phyloP scores from a whole-genome alignment of 352 stramenopile species.

The Thalassiosira mediterranea region DNA sequence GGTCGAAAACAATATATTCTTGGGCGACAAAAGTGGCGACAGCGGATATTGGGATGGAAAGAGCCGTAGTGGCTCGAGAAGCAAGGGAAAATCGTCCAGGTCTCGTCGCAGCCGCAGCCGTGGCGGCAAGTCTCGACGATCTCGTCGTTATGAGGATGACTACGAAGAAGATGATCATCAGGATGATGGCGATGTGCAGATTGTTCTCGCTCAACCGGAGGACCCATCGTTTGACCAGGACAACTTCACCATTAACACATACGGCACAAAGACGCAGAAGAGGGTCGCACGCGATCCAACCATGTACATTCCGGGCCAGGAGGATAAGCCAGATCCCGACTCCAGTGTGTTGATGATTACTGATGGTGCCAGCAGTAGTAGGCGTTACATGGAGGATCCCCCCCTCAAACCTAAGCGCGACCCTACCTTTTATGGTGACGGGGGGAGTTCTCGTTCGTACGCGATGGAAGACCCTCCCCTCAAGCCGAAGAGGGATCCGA shows the following conservation, averaged over 20 bases:
- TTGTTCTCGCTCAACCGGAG: constrained; percentile 2
- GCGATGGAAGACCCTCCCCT: constrained; percentile 40
- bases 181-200: too few species aligned
- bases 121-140: not conserved
- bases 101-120: not conserved
- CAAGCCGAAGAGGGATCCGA: constrained; percentile 49
- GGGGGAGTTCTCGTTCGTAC: too few species aligned
- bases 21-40: not conserved
- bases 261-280: not conserved
- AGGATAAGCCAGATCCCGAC: constrained; percentile 23
- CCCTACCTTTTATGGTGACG: constrained; percentile 51
- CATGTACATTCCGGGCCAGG: constrained; percentile 27
- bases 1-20: constrained; percentile 35
- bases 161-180: not conserved
- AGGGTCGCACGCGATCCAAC: not conserved
- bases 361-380: constrained; percentile 4
- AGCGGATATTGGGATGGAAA: not conserved
- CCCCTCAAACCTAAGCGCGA: constrained; percentile 50
- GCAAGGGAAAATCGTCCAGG: not conserved
- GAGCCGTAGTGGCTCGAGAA: not conserved
- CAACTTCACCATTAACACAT: constrained; percentile 21
- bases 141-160: too few species aligned
- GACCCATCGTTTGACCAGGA: constrained; percentile 13
- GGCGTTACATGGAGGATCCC: constrained; percentile 31
- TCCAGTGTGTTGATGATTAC: not conserved